Base-by-base conservation (phyloP, 2,329 filamentous ascomycete species). In the Penicillium sp. region DNA sequence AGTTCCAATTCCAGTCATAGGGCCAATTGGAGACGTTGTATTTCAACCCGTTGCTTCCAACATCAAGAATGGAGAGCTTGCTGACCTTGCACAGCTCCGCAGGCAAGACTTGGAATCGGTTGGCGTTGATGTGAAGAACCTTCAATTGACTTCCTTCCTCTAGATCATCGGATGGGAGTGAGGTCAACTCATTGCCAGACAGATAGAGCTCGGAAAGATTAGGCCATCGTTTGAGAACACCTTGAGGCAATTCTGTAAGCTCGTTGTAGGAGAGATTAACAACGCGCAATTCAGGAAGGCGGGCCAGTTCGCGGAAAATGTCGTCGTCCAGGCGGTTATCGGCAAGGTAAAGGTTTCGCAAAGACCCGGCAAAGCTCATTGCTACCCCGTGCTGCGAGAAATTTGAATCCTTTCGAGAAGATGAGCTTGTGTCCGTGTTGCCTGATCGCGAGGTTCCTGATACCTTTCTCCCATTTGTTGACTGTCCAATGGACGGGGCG, bases 1-100 rank as follows among this genome's bases (percentile, higher is more conserved):
- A 89, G 67, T 97, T 97, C 94, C 94, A 99, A 65, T 99, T 99
- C 94, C 94, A 99, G 69, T 99, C 94, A 68, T 99, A 99, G 0
- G 92, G 94, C 80, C 95, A 96, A 66, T 99, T 99, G 27, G 91
- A 94, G 43, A 99, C 95, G 69, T 99, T 99, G 81, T 99, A 99
- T 72, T 97, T 99, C 51, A 99, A 79, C 20, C 84, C 86, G 68
- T 99, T 99, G 79, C 89, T 96, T 54, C 92, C 92, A 56, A 95
- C 95, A 72, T 99, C 94, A 45, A 99, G 79, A 44, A 96, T 88
- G 5, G 91, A 87, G 24, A 99, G 81, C 71, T 94, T 94, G 73
- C 91, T 89, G 40, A 96, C 90, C 70, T 96, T 90, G 55, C 91
- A 95, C 44, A 99, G 86, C 68, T 99, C 94, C 8, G 94, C 94